Base-by-base conservation (phyloP, 768 basidiomycete species). In the Thelephora aurantiotincta region DNA sequence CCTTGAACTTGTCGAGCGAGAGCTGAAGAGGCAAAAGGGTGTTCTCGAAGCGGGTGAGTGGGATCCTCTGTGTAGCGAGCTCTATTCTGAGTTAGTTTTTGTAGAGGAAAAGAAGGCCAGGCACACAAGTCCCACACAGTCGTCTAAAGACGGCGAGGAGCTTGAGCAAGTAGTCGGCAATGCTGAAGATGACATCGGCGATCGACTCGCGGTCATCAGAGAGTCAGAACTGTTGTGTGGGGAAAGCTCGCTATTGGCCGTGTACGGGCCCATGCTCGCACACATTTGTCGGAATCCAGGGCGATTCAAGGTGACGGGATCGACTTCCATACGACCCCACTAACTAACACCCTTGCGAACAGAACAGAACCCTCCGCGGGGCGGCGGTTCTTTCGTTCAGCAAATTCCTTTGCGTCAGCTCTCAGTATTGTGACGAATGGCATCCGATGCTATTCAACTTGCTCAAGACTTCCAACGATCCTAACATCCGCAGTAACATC, bases 151-250 rank as follows among this genome's bases (percentile, higher is more conserved):
- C 35, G 71, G 67, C 13, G 92, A 96, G 58, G 96, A 99, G 59
- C 78, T 98, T 0, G 96, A 99, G 54, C 92, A 94, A 56, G 94
- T 98, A 9, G 91, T 86, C 6, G 96, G 96, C 5, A 94, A 93
- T 57, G 91, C 91, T 3, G 96, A 99, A 61, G 96, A 99, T 58
- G 96, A 99, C 57, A 94, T 97, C 54, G 96, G 92, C 12, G 96
- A 99, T 49, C 74, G 83, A 7, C 85, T 99, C 35, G 80, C 83
- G 1, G 74, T 67, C 1, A 76, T 96, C 47, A 71, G 91, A 26
- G 96, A 99, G 67, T 73, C 71, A 3, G 93, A 97, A 63, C 68
- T 98, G 43, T 67, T 98, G 12, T 91, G 88, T 54, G 89, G 92
- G 1, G 68, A 78, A 0, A 68, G 82, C 2, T 91, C 91, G 2